These are phyloP conservation scores for Citrullus colocynthis DNA, from an alignment of 306 rosid genomes.

Conservation along the genomic window DNA sequence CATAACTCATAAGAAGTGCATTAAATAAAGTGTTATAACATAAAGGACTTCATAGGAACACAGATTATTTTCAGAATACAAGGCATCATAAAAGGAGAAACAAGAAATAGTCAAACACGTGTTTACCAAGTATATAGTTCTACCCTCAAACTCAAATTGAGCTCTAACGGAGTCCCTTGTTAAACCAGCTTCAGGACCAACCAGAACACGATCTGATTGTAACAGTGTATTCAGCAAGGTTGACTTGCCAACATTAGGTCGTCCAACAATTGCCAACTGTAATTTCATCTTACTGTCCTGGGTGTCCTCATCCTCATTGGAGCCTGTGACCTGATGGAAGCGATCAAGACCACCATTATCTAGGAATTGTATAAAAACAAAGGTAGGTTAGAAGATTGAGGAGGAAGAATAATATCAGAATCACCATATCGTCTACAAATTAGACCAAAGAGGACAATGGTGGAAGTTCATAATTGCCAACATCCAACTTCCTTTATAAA, in stretches of 20 bases:
- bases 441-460: neutral
- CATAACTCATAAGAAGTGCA: neutral
- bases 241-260: constrained; percentile 95
- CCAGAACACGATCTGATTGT: constrained; percentile 89
- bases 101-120: neutral
- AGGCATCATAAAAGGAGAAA: neutral
- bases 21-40: neutral
- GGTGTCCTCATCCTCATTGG: constrained; percentile 35
- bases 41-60: neutral
- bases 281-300: constrained; percentile 54
- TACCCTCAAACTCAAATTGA: constrained; percentile 76
- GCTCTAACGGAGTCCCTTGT: constrained; percentile 95
- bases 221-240: constrained; percentile 75
- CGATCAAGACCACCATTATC: constrained; percentile 32
- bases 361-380: constrained; percentile 8
- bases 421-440: neutral
- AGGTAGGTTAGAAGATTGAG: neutral
- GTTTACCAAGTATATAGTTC: constrained; percentile 66
- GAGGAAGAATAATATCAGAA: neutral
- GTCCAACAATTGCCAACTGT: constrained; percentile 93
- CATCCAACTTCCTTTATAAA: neutral
- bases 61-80: neutral
- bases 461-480: neutral
- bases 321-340: constrained; percentile 15
- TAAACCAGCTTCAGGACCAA: constrained; percentile 95